Percentiles rank a stretch among this genome's conserved stretches.
These are phyloP conservation scores for Colletotrichum brevisporum DNA, from an alignment of 2,329 filamentous ascomycete species.

Conservation along the genomic window DNA sequence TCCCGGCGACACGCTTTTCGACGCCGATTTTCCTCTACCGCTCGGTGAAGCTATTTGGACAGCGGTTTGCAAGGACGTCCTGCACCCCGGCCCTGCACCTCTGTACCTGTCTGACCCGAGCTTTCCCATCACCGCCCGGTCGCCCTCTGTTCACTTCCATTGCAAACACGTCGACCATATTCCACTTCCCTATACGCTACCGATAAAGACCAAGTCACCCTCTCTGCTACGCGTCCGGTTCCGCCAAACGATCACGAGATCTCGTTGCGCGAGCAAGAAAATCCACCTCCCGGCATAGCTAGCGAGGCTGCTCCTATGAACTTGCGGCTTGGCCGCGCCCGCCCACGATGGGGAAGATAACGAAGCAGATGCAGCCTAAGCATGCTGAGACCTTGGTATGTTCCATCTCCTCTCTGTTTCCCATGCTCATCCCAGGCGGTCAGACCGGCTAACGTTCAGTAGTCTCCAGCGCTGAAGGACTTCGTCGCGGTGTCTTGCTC, in stretches of 20 bases:
- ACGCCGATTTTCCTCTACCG: constrained; percentile 3
- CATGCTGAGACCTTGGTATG: constrained; percentile 77
- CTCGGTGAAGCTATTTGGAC: constrained; percentile 50
- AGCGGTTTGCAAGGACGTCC: constrained; percentile 50
- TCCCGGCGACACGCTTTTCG: constrained; percentile 17
- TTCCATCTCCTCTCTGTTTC: constrained; percentile 30
- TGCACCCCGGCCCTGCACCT: constrained; percentile 56
- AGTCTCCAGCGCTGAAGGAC: constrained; percentile 90
- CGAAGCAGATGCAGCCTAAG: constrained; percentile 76
- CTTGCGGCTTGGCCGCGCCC: constrained; percentile 72
- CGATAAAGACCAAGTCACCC: background rate
- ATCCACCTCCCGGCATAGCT: constrained; percentile 24
- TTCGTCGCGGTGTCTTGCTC: constrained; percentile 82
- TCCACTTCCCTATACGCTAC: constrained; percentile 4
- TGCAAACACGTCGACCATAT: constrained; percentile 1
- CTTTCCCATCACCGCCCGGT: constrained; percentile 27
- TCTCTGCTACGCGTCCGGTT: constrained; percentile 28
- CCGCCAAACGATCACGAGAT: constrained; percentile 25
- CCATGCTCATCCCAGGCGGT: constrained; percentile 8
- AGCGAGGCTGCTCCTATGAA: constrained; percentile 47
- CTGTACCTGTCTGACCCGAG: constrained; percentile 40
- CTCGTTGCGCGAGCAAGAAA: constrained; percentile 31
- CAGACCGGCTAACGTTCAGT: constrained; percentile 43
- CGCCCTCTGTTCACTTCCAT: constrained; percentile 13
- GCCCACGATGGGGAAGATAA: constrained; percentile 77